Conservation (phyloP, 2,329 filamentous ascomycete species). For the Huntiella decipiens region DNA sequence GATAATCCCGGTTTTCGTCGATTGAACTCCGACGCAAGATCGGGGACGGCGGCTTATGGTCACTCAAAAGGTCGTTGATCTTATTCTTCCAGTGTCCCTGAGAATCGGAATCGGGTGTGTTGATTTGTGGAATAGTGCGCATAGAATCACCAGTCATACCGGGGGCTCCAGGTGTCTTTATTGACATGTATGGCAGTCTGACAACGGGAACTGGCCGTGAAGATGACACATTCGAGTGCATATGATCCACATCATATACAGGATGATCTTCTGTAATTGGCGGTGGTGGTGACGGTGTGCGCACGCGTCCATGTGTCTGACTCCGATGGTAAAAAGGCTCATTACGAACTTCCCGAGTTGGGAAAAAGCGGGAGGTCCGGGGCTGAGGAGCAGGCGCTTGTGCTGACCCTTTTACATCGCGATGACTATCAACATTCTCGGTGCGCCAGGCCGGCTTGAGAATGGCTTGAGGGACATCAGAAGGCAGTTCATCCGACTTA, state of each 20-base stretch:
- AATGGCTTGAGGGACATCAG: slow-evolving; percentile 5
- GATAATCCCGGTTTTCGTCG: slow-evolving; percentile 1
- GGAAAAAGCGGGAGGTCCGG: slow-evolving; percentile 44
- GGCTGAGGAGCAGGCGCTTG: slow-evolving; percentile 20
- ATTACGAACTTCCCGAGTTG: slow-evolving; percentile 29
- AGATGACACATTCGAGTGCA: slow-evolving; percentile 48
- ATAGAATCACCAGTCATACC: background rate
- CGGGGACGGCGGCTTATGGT: slow-evolving; percentile 15
- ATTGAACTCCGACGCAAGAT: background rate
- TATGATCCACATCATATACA: slow-evolving; percentile 47
- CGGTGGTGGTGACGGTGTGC: slow-evolving; percentile 52
- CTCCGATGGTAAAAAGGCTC: background rate
- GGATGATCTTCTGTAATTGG: slow-evolving; percentile 53
- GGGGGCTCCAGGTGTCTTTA: background rate
- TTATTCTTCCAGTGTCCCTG: slow-evolving; percentile 49
- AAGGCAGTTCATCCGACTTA: background rate
- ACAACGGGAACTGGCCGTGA: slow-evolving; percentile 58
- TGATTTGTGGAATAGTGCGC: background rate
- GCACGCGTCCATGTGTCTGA: background rate
- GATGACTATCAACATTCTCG: background rate
- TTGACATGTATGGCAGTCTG: slow-evolving; percentile 43
- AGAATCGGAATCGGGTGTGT: background rate
- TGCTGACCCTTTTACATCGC: background rate
- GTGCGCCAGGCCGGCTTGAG: slow-evolving; percentile 10
- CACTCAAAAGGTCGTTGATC: slow-evolving; percentile 61